These are phyloP conservation scores for Vaccinium darrowii DNA, from an alignment of 148 eudicot genomes.

Conservation along the genomic window DNA sequence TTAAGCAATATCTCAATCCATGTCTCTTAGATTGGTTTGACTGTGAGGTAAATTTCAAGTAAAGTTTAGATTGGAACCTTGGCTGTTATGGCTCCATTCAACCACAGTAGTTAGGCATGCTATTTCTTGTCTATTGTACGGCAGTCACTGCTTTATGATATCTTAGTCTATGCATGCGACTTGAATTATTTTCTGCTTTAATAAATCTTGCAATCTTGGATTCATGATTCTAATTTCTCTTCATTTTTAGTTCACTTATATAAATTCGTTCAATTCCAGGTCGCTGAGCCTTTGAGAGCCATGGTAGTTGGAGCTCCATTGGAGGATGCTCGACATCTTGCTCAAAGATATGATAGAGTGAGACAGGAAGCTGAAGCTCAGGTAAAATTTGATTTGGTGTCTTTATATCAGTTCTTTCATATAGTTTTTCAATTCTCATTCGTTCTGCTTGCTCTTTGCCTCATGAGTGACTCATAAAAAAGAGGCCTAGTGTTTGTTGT, in stretches of 20 bases:
- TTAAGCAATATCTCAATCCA: not conserved
- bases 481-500: not conserved
- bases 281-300: slow-evolving; percentile 87
- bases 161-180: not conserved
- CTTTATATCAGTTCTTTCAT: not conserved
- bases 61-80: not conserved
- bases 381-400: slow-evolving; percentile 38
- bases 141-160: not conserved
- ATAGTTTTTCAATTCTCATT: not conserved
- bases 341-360: slow-evolving; percentile 84
- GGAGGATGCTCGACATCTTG: slow-evolving; percentile 96
- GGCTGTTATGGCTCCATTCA: not conserved
- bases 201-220: not conserved
- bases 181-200: not conserved
- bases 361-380: slow-evolving; percentile 97
- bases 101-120: not conserved
- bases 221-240: not conserved
- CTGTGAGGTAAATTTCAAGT: not conserved
- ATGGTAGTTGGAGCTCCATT: slow-evolving; percentile 90
- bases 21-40: not conserved
- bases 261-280: slow-evolving; percentile 32
- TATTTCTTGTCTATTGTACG: not conserved
- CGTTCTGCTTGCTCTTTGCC: not conserved
- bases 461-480: not conserved
- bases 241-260: not conserved